Conservation (phyloP, 2,329 filamentous ascomycete species). For the Aspergillus neoniger region DNA sequence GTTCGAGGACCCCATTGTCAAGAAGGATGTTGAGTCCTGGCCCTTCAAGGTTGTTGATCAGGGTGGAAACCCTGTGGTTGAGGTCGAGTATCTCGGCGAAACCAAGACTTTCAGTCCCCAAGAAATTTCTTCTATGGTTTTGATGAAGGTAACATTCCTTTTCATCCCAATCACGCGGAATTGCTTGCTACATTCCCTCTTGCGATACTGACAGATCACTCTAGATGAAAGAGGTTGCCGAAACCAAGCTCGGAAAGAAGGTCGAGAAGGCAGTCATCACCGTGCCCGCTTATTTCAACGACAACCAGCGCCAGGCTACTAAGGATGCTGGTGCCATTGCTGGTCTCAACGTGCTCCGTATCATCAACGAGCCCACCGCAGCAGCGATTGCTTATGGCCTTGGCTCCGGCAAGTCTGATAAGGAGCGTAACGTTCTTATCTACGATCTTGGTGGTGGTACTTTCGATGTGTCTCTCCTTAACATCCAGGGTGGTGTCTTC, state of each 20-base stretch:
- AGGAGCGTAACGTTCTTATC: conserved; percentile 98
- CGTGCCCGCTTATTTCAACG: conserved; percentile 99
- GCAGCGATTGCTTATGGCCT: conserved; percentile 98
- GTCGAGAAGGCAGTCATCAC: conserved; percentile 99
- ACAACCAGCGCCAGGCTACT: conserved; percentile 99
- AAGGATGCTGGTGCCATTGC: conserved; percentile 98
- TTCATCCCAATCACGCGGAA: conserved; percentile 2
- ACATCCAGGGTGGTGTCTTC: conserved; percentile 99
- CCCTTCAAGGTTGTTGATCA: conserved; percentile 98
- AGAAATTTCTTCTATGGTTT: conserved; percentile 98
- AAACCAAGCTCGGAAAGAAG: conserved; percentile 97
- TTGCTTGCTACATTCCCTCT: background rate
- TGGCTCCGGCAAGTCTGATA: conserved; percentile 88
- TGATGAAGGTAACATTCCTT: conserved; percentile 74
- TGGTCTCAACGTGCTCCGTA: conserved; percentile 97
- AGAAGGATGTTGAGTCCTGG: conserved; percentile 99
- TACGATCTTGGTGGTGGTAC: conserved; percentile 99
- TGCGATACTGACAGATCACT: background rate
- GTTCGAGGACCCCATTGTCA: conserved; percentile 93
- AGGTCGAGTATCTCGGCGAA: conserved; percentile 95
- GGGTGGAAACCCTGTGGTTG: conserved; percentile 81
- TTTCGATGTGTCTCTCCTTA: conserved; percentile 98
- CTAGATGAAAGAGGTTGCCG: conserved; percentile 98
- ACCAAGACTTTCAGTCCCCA: conserved; percentile 95
- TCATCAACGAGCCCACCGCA: conserved; percentile 99